These are phyloP conservation scores for Talaromyces rugulosus DNA, from an alignment of 2,329 filamentous ascomycete species.

Conservation along the genomic window DNA sequence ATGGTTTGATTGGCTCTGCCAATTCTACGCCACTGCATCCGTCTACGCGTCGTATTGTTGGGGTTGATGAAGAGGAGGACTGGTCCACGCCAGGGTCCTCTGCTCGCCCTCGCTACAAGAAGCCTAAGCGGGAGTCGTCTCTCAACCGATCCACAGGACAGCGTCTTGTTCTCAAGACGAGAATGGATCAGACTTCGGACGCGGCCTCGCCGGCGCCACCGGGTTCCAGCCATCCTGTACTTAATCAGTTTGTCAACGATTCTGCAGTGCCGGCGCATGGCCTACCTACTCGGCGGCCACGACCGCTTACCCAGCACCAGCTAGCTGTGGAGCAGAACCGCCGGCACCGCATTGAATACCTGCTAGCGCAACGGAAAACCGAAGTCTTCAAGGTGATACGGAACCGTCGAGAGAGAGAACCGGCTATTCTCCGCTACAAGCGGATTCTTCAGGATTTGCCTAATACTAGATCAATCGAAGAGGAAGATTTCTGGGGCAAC, in stretches of 20 bases:
- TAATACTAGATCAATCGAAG: constrained; percentile 45
- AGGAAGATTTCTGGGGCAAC: constrained; percentile 41
- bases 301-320: constrained; percentile 48
- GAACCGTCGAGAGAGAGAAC: constrained; percentile 34
- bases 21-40: constrained; percentile 37
- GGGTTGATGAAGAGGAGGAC: constrained; percentile 38
- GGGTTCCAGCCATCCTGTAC: constrained; percentile 36
- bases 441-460: constrained; percentile 40
- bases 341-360: constrained; percentile 45
- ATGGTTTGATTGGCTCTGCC: constrained; percentile 29
- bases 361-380: constrained; percentile 39
- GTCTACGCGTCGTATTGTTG: constrained; percentile 25
- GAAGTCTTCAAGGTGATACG: constrained; percentile 36
- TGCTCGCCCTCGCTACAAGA: constrained; percentile 36
- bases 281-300: constrained; percentile 36
- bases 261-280: constrained; percentile 25
- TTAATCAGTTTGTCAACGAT: constrained; percentile 38
- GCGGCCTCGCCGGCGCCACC: constrained; percentile 41
- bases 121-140: constrained; percentile 34
- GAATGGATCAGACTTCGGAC: constrained; percentile 40
- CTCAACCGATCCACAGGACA: constrained; percentile 31
- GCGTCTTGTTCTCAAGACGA: constrained; percentile 42
- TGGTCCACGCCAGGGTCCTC: constrained; percentile 31
- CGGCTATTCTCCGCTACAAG: constrained; percentile 37
- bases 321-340: constrained; percentile 47